Conservation (phyloP, 108 stramenopile genomes). For the Cylindrotheca closterium region DNA sequence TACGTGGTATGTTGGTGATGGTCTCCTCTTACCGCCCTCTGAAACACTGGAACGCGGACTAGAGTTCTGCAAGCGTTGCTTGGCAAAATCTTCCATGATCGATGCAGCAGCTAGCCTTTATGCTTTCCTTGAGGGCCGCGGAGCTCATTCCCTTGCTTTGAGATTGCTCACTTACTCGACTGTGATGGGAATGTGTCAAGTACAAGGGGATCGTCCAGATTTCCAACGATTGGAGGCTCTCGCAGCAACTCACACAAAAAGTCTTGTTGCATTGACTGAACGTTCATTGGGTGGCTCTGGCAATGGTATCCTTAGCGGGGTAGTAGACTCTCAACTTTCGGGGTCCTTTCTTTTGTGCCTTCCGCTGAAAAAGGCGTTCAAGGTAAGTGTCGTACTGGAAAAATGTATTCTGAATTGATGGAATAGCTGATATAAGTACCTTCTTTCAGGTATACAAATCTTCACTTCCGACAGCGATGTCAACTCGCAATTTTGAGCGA, state of each 20-base stretch:
- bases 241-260: constrained; percentile 10
- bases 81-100: constrained; percentile 22
- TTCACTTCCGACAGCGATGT: constrained; percentile 77
- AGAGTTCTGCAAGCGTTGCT: constrained; percentile 49
- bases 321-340: constrained; percentile 68
- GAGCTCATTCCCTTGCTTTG: constrained; percentile 62
- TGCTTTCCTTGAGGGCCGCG: constrained; percentile 49
- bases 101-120: constrained; percentile 38
- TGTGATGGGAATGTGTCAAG: constrained; percentile 18
- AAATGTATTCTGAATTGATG: not conserved
- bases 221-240: not conserved
- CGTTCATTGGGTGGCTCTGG: constrained; percentile 75
- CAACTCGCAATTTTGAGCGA: constrained; percentile 64
- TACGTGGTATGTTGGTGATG: constrained; percentile 85
- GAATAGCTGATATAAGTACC: not conserved
- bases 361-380: constrained; percentile 72
- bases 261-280: constrained; percentile 43
- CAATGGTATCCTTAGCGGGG: constrained; percentile 69
- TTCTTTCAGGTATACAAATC: constrained; percentile 50
- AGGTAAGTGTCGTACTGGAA: constrained; percentile 17
- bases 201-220: constrained; percentile 2
- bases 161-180: constrained; percentile 46
- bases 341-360: constrained; percentile 61
- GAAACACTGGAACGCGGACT: constrained; percentile 47
- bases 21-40: constrained; percentile 69